Evolutionary conservation across 106 monocot species (phyloP).

Genomic region (Ottelia alismoides): DNA sequence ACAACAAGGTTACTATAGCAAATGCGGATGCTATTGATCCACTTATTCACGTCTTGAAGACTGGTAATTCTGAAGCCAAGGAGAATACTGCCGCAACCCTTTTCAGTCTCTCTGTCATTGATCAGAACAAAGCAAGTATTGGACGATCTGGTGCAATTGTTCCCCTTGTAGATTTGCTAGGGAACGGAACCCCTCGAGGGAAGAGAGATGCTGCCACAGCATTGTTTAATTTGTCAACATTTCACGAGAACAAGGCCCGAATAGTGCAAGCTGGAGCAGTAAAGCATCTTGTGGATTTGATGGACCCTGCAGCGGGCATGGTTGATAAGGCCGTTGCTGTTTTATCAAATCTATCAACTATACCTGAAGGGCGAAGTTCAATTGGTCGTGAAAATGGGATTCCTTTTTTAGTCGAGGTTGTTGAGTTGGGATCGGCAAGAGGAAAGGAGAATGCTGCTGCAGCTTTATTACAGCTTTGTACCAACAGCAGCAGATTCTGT

Average conservation of each 20-base stretch:
- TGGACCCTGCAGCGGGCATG: conserved; percentile 98
- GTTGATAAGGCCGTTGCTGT: conserved; percentile 96
- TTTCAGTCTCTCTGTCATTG: conserved; percentile 85
- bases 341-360: conserved; percentile 78
- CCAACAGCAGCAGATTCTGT: conserved; percentile 78
- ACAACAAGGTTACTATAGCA: conserved; percentile 71
- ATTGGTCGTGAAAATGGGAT: conserved; percentile 83
- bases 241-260: conserved; percentile 78
- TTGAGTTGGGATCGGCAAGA: conserved; percentile 87
- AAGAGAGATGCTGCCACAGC: conserved; percentile 97
- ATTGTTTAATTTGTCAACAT: conserved; percentile 87
- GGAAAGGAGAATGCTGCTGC: conserved; percentile 96
- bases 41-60: conserved; percentile 71
- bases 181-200: conserved; percentile 72
- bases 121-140: conserved; percentile 79
- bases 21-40: conserved; percentile 82
- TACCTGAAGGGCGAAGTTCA: conserved; percentile 59
- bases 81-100: conserved; percentile 92
- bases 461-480: conserved; percentile 84
- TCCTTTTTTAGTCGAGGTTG: conserved; percentile 81
- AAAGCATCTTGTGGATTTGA: conserved; percentile 74
- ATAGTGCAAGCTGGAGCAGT: conserved; percentile 94
- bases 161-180: conserved; percentile 68
- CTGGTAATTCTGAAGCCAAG: conserved; percentile 81
- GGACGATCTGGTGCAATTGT: conserved; percentile 78